Base-by-base conservation (phyloP, 345 rosid genomes). In the Gossypium stocksii region DNA sequence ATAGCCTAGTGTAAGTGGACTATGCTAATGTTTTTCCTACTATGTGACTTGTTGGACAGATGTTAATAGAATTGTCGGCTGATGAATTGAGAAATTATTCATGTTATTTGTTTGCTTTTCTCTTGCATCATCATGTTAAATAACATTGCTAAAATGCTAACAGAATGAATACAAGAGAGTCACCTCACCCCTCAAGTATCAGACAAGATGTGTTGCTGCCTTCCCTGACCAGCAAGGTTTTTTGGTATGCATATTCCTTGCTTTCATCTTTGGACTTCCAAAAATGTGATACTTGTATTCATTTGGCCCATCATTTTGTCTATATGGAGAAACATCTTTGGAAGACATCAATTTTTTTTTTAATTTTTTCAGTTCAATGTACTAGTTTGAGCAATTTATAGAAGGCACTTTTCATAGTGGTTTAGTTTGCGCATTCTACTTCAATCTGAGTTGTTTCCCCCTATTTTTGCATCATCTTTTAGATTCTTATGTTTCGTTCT, bases 151-250 rank as follows among this genome's bases (percentile, higher is more conserved):
- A 76, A 57, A 68, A 54, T 80, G 51, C 46, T 62, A 16, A 74
- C 85, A 93, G 99, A 72, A 85, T 20, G 98, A 91, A 80, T 96
- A 83, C 89, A 96, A 91, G 88, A 96, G 94, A 83, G 85, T 96
- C 25, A 65, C 54, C 66, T 93, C 98, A 13, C 98, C 98, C 9
- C 80, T 96, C 75, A 93, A 96, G 88, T 91, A 96, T 84, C 99
- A 91, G 84, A 91, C 98, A 43, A 88, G 99, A 82, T 91, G 97
- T 82, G 88, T 96, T 70, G 93, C 97, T 64, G 97, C 97, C 76
- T 95, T 95, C 83, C 99, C 99, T 56, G 99, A 93, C 82, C 99
- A 95, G 83, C 98, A 91, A 85, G 99, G 99, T 43, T 91, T 95
- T 82, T 75, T 96, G 91, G 99, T 96, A 90, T 46, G 48, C 46